Conservation (phyloP, 2,329 filamentous ascomycete species). For the Pestalotiopsis sp. region DNA sequence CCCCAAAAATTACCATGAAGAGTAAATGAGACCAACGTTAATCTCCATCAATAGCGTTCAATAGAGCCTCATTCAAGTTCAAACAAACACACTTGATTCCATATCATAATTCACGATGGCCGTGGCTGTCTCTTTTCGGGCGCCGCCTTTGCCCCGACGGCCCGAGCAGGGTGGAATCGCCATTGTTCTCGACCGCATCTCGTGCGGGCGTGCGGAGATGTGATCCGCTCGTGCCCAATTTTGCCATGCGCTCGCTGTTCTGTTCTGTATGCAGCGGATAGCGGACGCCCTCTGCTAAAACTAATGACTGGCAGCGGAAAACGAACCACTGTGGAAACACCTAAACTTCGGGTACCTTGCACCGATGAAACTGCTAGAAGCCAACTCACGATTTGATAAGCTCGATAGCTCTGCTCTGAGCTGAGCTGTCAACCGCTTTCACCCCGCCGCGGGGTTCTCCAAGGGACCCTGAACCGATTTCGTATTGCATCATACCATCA, state of each 20-base stretch:
- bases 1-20: slow-evolving; percentile 5
- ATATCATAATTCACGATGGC: not conserved
- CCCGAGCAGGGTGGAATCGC: not conserved
- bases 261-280: not conserved
- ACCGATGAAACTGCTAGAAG: not conserved
- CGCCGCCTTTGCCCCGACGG: not conserved
- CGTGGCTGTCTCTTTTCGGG: not conserved
- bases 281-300: not conserved
- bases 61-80: not conserved
- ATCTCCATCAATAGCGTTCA: not conserved
- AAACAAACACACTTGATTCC: not conserved
- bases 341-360: not conserved
- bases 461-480: not conserved
- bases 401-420: not conserved
- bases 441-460: not conserved
- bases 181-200: not conserved
- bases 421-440: not conserved
- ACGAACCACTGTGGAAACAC: not conserved
- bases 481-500: not conserved
- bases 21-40: slow-evolving; percentile 8
- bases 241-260: not conserved
- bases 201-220: not conserved
- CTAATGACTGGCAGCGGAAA: not conserved
- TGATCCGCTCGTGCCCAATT: not conserved
- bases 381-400: not conserved